Evolutionary conservation across 2,329 filamentous ascomycete species (phyloP).

Genomic region (Cyphellophora europaea): DNA sequence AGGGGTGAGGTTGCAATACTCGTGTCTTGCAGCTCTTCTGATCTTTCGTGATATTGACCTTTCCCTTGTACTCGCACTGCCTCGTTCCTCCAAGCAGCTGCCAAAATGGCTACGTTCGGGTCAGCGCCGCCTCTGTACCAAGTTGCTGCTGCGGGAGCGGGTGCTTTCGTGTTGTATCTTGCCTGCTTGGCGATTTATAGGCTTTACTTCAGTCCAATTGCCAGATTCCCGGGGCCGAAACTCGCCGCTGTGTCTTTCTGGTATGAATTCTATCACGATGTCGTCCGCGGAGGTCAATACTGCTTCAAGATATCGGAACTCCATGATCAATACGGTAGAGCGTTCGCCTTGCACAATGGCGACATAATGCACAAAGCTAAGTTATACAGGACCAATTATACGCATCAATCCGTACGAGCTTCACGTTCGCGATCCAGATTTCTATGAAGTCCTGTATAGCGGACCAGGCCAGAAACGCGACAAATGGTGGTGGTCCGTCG

Average conservation of each 20-base stretch:
- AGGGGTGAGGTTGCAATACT: too few species aligned
- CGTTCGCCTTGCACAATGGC: background rate
- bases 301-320: constrained; percentile 25
- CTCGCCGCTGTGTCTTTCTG: constrained; percentile 23
- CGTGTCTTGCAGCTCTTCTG: too few species aligned
- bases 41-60: too few species aligned
- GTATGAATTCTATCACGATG: constrained; percentile 27
- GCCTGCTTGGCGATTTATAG: constrained; percentile 10
- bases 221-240: constrained; percentile 21
- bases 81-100: too few species aligned
- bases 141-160: too few species aligned
- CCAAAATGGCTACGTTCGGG: too few species aligned
- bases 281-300: constrained; percentile 23
- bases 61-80: too few species aligned
- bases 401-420: constrained; percentile 26
- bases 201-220: constrained; percentile 15
- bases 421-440: constrained; percentile 26
- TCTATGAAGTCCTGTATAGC: constrained; percentile 25
- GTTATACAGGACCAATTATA: constrained; percentile 20
- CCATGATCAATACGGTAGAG: constrained; percentile 25
- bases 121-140: too few species aligned
- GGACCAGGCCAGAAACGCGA: constrained; percentile 17
- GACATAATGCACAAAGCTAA: background rate
- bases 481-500: constrained; percentile 18
- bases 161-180: constrained; percentile 3